Evolutionary conservation across 768 basidiomycete genomes (phyloP).

Genomic region (Gloeostereum incarnatum): DNA sequence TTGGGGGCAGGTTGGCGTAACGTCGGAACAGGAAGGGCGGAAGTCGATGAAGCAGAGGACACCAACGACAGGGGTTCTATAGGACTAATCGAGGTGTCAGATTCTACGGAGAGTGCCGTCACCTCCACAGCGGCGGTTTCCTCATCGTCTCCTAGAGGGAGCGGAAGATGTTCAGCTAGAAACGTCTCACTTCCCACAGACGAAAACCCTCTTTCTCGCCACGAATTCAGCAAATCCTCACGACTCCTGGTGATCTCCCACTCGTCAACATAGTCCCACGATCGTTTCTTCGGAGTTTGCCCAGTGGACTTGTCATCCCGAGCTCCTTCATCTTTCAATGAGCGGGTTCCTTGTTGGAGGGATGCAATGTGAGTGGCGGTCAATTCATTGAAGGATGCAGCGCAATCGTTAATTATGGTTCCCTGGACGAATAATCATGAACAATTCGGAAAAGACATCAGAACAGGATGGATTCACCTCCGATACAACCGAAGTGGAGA

Average conservation of each 20-base stretch:
- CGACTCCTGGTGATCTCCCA: conserved; percentile 67
- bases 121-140: conserved; percentile 17
- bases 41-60: conserved; percentile 6
- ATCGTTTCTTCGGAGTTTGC: conserved; percentile 66
- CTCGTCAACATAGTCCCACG: conserved; percentile 57
- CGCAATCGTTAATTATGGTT: too few species aligned
- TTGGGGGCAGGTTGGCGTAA: not conserved
- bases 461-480: conserved; percentile 32
- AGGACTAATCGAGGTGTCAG: not conserved
- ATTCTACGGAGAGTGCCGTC: conserved; percentile 4
- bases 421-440: conserved; percentile 3
- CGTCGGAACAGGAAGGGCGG: not conserved
- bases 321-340: conserved; percentile 47
- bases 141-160: conserved; percentile 18
- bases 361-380: conserved; percentile 33
- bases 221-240: conserved; percentile 45
- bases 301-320: conserved; percentile 63
- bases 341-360: conserved; percentile 39
- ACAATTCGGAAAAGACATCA: not conserved
- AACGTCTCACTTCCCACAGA: conserved; percentile 23
- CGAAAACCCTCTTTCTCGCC: conserved; percentile 27
- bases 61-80: conserved; percentile 2
- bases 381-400: too few species aligned
- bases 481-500: conserved; percentile 30
- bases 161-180: conserved; percentile 22